Evolutionary conservation across 2,329 filamentous ascomycete species (phyloP).

Genomic region (Sporothrix inflata): DNA sequence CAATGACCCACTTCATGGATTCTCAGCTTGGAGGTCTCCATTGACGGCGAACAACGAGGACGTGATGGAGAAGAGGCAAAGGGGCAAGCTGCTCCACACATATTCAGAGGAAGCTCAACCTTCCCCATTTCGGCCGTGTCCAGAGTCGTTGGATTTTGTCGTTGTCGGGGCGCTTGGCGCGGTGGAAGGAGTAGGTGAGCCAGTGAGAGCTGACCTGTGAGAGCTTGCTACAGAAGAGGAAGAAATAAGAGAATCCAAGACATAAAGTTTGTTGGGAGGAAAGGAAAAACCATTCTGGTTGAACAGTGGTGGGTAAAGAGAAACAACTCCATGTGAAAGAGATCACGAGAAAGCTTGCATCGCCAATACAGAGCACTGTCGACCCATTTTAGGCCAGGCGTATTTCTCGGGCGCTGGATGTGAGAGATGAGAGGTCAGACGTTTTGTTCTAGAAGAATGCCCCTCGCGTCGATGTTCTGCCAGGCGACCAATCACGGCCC

Average conservation of each 20-base stretch:
- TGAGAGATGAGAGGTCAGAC: background rate
- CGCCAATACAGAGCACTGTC: background rate
- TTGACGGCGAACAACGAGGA: background rate
- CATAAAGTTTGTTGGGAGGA: background rate
- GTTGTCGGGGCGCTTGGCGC: background rate
- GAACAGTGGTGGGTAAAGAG: no score
- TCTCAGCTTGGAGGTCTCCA: background rate
- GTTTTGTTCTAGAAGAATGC: background rate
- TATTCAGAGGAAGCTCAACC: background rate
- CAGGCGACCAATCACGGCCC: slow-evolving; percentile 2
- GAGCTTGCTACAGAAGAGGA: no score
- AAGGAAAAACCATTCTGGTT: no score
- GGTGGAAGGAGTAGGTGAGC: background rate
- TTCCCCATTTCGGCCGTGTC: background rate
- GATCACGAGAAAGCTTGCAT: background rate
- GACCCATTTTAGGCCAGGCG: background rate
- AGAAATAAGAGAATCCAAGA: background rate
- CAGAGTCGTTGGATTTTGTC: background rate
- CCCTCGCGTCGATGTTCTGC: background rate
- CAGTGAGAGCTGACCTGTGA: no score
- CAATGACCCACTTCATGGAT: background rate
- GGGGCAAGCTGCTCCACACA: background rate
- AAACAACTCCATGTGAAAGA: background rate
- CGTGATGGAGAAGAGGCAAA: background rate
- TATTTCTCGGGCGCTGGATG: background rate